These are phyloP conservation scores for Fusarium sp. DNA, from an alignment of 2,329 filamentous ascomycete species.

Conservation along the genomic window DNA sequence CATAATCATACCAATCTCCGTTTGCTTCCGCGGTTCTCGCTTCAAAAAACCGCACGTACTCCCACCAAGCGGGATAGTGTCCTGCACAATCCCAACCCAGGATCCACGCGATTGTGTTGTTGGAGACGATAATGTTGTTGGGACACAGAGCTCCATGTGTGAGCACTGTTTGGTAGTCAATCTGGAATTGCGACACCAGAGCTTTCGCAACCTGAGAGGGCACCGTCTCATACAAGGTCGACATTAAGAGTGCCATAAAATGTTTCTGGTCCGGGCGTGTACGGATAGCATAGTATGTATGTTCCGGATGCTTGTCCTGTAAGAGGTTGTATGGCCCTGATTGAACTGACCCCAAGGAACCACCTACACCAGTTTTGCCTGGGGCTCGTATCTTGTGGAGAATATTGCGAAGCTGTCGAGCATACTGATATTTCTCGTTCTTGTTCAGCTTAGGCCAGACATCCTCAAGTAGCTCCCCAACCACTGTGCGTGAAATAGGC, in stretches of 20 bases:
- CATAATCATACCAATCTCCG: constrained; percentile 47
- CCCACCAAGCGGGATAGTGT: constrained; percentile 49
- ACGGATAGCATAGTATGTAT: constrained; percentile 45
- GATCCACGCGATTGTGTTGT: constrained; percentile 39
- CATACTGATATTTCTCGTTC: constrained; percentile 37
- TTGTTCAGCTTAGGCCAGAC: constrained; percentile 41
- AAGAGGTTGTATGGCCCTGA: constrained; percentile 40
- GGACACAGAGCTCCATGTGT: constrained; percentile 44
- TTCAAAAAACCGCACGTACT: constrained; percentile 50
- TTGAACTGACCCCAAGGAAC: constrained; percentile 32
- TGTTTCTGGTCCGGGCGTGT: constrained; percentile 18
- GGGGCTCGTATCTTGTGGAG: constrained; percentile 37
- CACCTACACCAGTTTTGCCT: not conserved
- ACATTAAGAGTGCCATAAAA: constrained; percentile 42
- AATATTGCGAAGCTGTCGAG: constrained; percentile 43
- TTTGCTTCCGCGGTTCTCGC: constrained; percentile 41
- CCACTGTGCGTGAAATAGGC: constrained; percentile 15
- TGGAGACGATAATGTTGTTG: constrained; percentile 44
- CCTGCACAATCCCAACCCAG: constrained; percentile 47
- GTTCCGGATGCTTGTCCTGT: constrained; percentile 42
- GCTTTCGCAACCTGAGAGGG: constrained; percentile 37
- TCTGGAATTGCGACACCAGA: constrained; percentile 32
- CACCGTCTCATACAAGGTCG: constrained; percentile 41
- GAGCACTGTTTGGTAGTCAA: constrained; percentile 31
- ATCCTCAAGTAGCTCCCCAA: constrained; percentile 45